Evolutionary conservation across 139 green algal genomes (phyloP).

Genomic region (Haematococcus lacustris): DNA sequence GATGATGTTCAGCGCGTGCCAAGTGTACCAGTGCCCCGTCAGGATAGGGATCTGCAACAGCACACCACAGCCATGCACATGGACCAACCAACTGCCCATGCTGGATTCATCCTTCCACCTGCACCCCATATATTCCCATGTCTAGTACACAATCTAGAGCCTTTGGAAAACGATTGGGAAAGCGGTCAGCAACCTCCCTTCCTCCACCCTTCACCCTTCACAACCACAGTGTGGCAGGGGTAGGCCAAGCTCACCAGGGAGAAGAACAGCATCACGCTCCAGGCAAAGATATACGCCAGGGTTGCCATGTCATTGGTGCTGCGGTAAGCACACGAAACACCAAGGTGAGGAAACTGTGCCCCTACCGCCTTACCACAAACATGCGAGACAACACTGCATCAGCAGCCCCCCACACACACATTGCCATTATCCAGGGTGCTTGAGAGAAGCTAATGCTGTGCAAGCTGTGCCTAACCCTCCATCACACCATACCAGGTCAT

Average conservation of each 20-base stretch:
- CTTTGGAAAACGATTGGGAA: background rate
- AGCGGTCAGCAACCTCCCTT: background rate
- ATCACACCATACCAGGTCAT: too few species aligned
- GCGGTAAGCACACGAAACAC: too few species aligned
- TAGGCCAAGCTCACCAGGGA: slow-evolving; percentile 23
- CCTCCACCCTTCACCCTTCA: background rate
- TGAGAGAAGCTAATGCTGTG: too few species aligned
- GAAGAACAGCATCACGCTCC: slow-evolving; percentile 3
- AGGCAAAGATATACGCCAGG: slow-evolving; percentile 11
- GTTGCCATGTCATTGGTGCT: slow-evolving; percentile 20
- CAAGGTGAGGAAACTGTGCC: too few species aligned
- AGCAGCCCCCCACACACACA: too few species aligned
- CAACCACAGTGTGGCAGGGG: too few species aligned
- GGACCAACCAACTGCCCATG: background rate
- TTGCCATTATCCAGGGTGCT: too few species aligned
- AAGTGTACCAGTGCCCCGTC: background rate
- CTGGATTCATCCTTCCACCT: background rate
- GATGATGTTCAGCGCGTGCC: slow-evolving; percentile 6
- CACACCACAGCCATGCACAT: background rate
- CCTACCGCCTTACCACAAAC: too few species aligned
- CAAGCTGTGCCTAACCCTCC: too few species aligned
- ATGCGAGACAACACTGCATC: too few species aligned
- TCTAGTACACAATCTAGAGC: too few species aligned
- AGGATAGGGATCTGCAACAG: slow-evolving; percentile 5
- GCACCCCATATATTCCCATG: too few species aligned